Conservation (phyloP, 2,329 filamentous ascomycete genomes). For the Pseudogymnoascus sp. region DNA sequence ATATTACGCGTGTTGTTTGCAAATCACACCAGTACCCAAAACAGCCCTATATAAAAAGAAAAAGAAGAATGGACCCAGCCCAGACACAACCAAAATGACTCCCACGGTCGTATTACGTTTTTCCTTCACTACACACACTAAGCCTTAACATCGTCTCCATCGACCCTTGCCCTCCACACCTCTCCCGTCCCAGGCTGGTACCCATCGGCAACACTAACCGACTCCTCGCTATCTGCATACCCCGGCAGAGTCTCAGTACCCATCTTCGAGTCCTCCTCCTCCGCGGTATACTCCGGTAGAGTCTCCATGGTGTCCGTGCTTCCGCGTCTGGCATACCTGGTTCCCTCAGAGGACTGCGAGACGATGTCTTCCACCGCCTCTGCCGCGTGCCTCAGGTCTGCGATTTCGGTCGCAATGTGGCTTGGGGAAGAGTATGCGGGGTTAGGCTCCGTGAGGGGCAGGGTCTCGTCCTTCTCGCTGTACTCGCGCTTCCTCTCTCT, state of each 20-base stretch:
- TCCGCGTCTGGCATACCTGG: neutral
- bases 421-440: neutral
- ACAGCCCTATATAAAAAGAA: neutral
- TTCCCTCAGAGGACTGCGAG: neutral
- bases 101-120: neutral
- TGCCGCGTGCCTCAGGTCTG: neutral
- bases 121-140: neutral
- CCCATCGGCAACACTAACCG: neutral
- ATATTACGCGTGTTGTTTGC: constrained; percentile 4
- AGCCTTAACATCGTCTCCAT: neutral
- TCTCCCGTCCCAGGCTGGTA: constrained; percentile 3
- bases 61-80: neutral
- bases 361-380: neutral
- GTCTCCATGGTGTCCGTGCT: constrained; percentile 1
- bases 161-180: neutral
- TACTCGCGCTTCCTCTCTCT: neutral
- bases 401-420: neutral
- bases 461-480: neutral
- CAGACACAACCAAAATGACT: neutral
- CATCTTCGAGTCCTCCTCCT: neutral
- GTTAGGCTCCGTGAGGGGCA: neutral
- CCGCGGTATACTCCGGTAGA: neutral
- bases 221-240: neutral
- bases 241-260: neutral
- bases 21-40: neutral